Base-by-base conservation (phyloP, 2,329 filamentous ascomycete species). In the Bipolaris zeicola region DNA sequence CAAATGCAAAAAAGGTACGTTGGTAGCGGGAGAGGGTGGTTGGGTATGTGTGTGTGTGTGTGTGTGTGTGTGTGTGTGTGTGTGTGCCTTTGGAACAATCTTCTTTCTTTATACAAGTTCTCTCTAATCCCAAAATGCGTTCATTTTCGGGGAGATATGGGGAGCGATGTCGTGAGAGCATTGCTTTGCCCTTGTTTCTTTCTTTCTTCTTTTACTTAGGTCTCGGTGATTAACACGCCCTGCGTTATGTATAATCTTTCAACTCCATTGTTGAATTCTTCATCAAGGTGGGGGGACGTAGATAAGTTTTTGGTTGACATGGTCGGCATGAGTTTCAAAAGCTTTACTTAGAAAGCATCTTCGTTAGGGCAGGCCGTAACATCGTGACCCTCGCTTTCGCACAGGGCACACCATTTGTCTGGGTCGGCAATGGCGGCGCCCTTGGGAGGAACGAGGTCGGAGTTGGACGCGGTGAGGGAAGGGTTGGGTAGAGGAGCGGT, bases 351-450 rank as follows among this genome's bases (percentile, higher is more conserved):
- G 48, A 76, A 90, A 28, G 87, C 87, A 76, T 96, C 92, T 78
- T 96, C 93, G 76, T 96, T 90, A 11, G 93, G 92, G 77, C 93
- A 96, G 76, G 96, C 92, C 59, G 96, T 93, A 71, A 94, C 97
- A 77, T 97, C 91, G 74, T 99, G 95, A 13, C 95, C 95, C 70
- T 99, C 95, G 60, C 91, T 87, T 81, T 99, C 95, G 74, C 95
- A 99, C 42, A 98, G 82, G 14, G 95, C 95, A 77, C 95, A 99
- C 95, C 95, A 99, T 79, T 96, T 97, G 60, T 89, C 85, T 52
- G 88, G 86, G 69, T 98, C 92, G 14, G 71, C 71, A 18, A 71
- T 68, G 8, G 62, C 63, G 14, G 64, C 68, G 33, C 68, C 72
- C 64, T 75, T 76, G 22, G 64, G 68, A 28, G 73, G 70, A 5